Evolutionary conservation across 2,329 filamentous ascomycete genomes (phyloP), one percentile per base, ranked within the genome.

Genomic region (Helminthosporium solani): DNA sequence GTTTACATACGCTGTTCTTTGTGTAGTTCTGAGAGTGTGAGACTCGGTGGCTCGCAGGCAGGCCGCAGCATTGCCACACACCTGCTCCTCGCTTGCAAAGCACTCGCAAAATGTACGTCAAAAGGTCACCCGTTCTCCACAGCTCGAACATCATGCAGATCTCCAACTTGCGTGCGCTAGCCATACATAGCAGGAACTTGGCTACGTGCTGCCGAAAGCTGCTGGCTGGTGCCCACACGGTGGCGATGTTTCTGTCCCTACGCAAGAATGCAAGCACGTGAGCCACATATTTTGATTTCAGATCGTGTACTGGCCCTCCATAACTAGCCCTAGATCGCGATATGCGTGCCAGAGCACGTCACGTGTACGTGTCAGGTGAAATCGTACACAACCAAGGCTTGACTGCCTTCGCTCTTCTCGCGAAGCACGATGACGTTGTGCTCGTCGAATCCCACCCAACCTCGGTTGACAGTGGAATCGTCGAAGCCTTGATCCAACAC

Each of bases 391-490:
- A 91, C 80, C 52, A 96, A 70, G 50, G 86, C 84, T 64, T 92
- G 87, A 31, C 79, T 78, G 1, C 87, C 87, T 20, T 80, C 75
- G 20, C 73, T 74, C 53, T 82, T 80, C 70, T 92, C 87, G 54
- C 88, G 85, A 40, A 95, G 75, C 33, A 96, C 83, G 50, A 95
- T 85, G n/a, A 96, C 87, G 73, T 90, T 90, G 69, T 95, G 88
- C 34, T 95, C 89, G 61, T 96, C 90, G 60, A 96, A 96, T 0
- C 88, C 89, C 7, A 96, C 83, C 82, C 87, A 92, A 41, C 78
- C 78, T 50, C 76, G 70, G 31, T 73, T 78, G 4, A 77, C 66
- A 3, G 71, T 68, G 12, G 73, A 53, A 36, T 75, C 70, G 33
- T 67, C 66, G 21, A 70, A 67, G 12, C 53, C 50, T 40, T 71